Conservation (phyloP, 306 rosid species). For the Trifolium subterraneum region DNA sequence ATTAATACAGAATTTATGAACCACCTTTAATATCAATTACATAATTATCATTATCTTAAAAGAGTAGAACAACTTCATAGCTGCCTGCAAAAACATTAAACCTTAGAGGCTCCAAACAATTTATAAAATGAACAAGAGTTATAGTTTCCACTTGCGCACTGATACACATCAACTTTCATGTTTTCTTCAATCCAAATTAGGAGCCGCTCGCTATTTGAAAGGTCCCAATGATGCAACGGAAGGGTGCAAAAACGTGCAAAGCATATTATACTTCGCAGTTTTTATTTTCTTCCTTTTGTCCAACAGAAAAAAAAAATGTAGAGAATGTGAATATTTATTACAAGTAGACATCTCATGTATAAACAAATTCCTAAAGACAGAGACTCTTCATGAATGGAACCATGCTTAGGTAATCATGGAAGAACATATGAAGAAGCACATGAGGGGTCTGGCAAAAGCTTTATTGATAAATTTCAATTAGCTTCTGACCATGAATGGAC, state of each 20-base stretch:
- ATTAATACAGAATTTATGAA: neutral
- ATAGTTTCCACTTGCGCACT: conserved; percentile 7
- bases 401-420: conserved; percentile 46
- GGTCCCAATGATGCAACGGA: conserved; percentile 31
- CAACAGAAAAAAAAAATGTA: conserved; percentile 30
- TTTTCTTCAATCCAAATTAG: neutral
- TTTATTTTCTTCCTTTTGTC: conserved; percentile 26
- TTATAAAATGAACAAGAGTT: conserved; percentile 2
- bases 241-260: conserved; percentile 42
- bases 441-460: conserved; percentile 42
- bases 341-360: conserved; percentile 51
- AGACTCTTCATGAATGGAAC: conserved; percentile 51
- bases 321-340: conserved; percentile 46
- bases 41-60: neutral
- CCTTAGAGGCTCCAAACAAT: conserved; percentile 10
- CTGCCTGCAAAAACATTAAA: conserved; percentile 3
- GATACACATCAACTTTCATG: conserved; percentile 22
- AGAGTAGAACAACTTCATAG: conserved; percentile 4
- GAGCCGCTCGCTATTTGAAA: neutral
- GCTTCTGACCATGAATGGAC: conserved; percentile 56
- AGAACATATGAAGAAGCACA: conserved; percentile 45
- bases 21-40: neutral
- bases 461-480: conserved; percentile 50
- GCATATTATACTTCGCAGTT: conserved; percentile 35
- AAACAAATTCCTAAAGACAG: conserved; percentile 54